phyloP scores from a whole-genome alignment of 768 basidiomycete genomes.

The Chlorophyllum brunneum region DNA sequence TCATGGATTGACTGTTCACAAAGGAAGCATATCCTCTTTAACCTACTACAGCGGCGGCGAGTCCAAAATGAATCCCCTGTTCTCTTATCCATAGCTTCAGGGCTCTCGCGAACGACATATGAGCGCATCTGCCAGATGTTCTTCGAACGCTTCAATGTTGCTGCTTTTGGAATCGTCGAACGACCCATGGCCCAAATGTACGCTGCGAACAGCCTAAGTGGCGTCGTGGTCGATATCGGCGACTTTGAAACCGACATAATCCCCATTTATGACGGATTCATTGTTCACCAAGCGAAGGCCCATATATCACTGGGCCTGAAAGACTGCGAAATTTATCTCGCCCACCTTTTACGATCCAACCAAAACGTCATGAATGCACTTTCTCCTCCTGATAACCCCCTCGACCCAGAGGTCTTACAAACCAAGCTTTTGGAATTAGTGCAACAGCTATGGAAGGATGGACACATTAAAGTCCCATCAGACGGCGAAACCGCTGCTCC shows the following conservation, averaged over 20 bases:
- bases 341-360: constrained; percentile 67
- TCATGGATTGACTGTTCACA: constrained; percentile 8
- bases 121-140: constrained; percentile 80
- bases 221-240: constrained; percentile 81
- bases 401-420: constrained; percentile 44
- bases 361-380: constrained; percentile 56
- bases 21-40: constrained; percentile 86
- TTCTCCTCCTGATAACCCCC: constrained; percentile 47
- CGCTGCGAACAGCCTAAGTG: constrained; percentile 64
- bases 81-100: constrained; percentile 64
- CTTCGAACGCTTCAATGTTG: constrained; percentile 91
- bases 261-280: constrained; percentile 71
- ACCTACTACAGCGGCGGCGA: constrained; percentile 68
- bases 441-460: constrained; percentile 57
- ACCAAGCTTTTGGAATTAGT: constrained; percentile 60
- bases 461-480: constrained; percentile 68
- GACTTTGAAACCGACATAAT: constrained; percentile 72
- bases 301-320: constrained; percentile 62
- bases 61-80: constrained; percentile 87
- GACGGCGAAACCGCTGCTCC: constrained; percentile 62
- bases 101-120: constrained; percentile 61
- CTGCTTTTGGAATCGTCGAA: constrained; percentile 76
- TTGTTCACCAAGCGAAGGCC: constrained; percentile 49
- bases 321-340: constrained; percentile 76
- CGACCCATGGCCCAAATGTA: constrained; percentile 85